Conservation (phyloP, 2,329 filamentous ascomycete species). For the Sporothrix sp. region DNA sequence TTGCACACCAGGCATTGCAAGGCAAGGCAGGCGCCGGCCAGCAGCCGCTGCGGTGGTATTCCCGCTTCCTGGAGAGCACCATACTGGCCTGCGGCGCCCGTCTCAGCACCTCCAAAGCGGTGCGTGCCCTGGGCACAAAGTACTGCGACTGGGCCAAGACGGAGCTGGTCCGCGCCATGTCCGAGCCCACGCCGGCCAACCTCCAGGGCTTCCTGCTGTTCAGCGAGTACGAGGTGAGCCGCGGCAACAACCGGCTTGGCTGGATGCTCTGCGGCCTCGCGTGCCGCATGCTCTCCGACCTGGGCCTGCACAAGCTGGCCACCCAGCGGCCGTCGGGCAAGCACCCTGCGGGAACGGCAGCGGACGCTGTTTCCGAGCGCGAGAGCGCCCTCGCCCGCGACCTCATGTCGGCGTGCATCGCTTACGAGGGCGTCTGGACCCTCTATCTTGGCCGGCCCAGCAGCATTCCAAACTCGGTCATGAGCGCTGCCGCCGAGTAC, state of each 20-base stretch:
- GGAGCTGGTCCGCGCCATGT: conserved; percentile 5
- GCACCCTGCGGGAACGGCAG: neutral
- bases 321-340: neutral
- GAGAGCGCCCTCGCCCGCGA: conserved; percentile 7
- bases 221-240: conserved; percentile 12
- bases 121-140: conserved; percentile 4
- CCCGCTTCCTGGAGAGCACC: conserved; percentile 6
- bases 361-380: neutral
- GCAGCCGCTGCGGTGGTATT: conserved; percentile 4
- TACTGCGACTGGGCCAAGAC: conserved; percentile 9
- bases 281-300: conserved; percentile 10
- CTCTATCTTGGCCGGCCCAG: conserved; percentile 10
- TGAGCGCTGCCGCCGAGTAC: neutral
- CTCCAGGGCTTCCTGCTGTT: conserved; percentile 9
- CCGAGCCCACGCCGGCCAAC: conserved; percentile 8
- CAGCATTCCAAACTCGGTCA: conserved; percentile 7
- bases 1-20: neutral
- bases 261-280: conserved; percentile 12
- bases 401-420: conserved; percentile 6
- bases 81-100: conserved; percentile 11
- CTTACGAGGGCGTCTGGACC: conserved; percentile 11
- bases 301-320: conserved; percentile 10
- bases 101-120: conserved; percentile 7
- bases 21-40: neutral
- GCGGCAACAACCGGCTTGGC: conserved; percentile 8